Evolutionary conservation across 2,329 filamentous ascomycete genomes (phyloP).

Genomic region (Diatrype stigma): DNA sequence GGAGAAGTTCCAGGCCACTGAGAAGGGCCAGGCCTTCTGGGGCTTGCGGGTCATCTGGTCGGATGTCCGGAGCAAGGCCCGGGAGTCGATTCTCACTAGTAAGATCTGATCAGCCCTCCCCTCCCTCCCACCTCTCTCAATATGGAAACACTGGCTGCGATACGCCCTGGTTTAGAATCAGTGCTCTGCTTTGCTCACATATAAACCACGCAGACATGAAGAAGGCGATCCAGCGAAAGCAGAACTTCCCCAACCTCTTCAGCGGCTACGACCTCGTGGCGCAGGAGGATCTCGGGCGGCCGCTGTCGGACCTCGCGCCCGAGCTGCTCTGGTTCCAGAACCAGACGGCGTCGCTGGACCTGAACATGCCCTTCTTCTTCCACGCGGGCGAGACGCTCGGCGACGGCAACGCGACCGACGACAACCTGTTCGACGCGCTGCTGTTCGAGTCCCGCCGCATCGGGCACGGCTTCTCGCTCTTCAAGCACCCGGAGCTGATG

Average conservation of each 20-base stretch:
- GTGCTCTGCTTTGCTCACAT: too few species aligned
- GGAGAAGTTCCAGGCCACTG: slow-evolving; percentile 9
- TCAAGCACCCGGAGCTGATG: slow-evolving; percentile 64
- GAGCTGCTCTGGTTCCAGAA: slow-evolving; percentile 66
- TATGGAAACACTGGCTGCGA: too few species aligned
- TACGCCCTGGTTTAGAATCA: background rate
- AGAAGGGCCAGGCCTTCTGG: slow-evolving; percentile 11
- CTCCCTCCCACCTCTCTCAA: too few species aligned
- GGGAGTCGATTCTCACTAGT: slow-evolving; percentile 5
- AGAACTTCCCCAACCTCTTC: slow-evolving; percentile 9
- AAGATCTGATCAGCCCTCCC: background rate
- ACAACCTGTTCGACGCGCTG: slow-evolving; percentile 66
- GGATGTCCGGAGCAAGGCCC: slow-evolving; percentile 3
- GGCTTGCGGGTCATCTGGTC: slow-evolving; percentile 12
- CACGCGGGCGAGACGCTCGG: slow-evolving; percentile 65
- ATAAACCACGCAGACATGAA: slow-evolving; percentile 3
- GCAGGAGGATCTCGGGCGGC: slow-evolving; percentile 58
- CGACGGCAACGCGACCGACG: slow-evolving; percentile 56
- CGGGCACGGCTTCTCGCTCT: slow-evolving; percentile 62
- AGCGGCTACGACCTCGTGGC: slow-evolving; percentile 62
- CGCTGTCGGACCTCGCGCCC: slow-evolving; percentile 57
- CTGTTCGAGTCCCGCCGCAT: slow-evolving; percentile 62
- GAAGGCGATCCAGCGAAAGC: slow-evolving; percentile 9
- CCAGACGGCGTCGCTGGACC: slow-evolving; percentile 50
- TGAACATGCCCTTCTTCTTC: slow-evolving; percentile 64